Base-by-base conservation (phyloP, 1,139 yeast species). In the Hemisphaericaspora subhashii region DNA sequence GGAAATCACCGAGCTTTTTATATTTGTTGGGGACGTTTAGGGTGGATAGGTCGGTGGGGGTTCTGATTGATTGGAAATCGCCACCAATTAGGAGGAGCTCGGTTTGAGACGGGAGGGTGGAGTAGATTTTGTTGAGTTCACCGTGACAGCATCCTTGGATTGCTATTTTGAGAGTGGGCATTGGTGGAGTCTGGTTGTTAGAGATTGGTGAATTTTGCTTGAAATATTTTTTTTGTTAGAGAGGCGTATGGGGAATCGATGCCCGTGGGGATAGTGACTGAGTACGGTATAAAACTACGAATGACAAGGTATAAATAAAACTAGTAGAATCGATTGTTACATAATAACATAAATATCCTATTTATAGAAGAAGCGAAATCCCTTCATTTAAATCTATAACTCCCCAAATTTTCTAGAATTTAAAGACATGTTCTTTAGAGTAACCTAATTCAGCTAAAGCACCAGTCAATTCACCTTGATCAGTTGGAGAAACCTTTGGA, bases 111-210 rank as follows among this genome's bases (percentile, higher is more conserved):
- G 61, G 53, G 5, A 66, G 37, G 13, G 55, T 46, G 2, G 52
- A 42, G 54, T 89, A 90, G 3, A 90, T 83, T 9, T 56, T 52
- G 46, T 80, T 66, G 30, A 92, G 72, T 44, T 81, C 82, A 2
- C 98, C 98, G 59, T 92, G 99, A 47, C 96, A 83, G 58, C 99
- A 92, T 14, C 99, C 99, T 54, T 87, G 92, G 0, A 89, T 74
- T 5, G 95, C 96, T 11, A 89, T 38, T 26, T 39, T 46, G 8
- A 48, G 34, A n/a, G 35, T 15, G 6, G 20, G 10, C 36, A 31
- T 27, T 8, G 25, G 17, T 28, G 11, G 33, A 30, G 33, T 10
- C 10, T 22, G 13, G 27, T 18, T 4, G 33, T 13, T 20, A 8
- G 12, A 9, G 18, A 16, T 16, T 11, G 9, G 12, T 23, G 26